Base-by-base conservation (phyloP, 805 yeast genomes). In the Cyberlindnera euphorbiiphila region DNA sequence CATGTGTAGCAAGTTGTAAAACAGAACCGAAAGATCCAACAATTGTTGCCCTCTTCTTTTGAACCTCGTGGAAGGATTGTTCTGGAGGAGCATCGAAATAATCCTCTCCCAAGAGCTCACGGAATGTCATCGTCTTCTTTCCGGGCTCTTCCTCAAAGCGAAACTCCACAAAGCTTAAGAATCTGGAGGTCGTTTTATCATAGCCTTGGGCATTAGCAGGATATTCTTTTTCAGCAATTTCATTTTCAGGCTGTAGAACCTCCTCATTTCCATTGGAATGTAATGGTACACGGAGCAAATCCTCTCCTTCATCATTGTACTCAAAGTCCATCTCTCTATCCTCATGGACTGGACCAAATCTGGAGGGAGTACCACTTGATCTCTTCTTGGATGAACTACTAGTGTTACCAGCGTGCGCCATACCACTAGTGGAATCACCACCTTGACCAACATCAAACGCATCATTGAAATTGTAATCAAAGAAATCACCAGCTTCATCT, bases 1-100 rank as follows among this genome's bases (percentile, higher is more conserved):
- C 46, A 17, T 51, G 43, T 2, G 57, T 53, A 6, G 54, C 36
- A 24, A 54, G 29, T 36, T 56, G 60, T 24, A 56, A 36, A 3
- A 56, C 42, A 14, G 53, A 56, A 37, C 53, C 54, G 34, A 56
- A 54, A 2, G 59, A 50, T 18, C 47, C 50, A n/a, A 44, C 56
- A 24, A 51, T 32, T 10, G 46, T 39, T 4, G 46, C 24, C 34
- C 37, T 49, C 22, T 37, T 34, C 13, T 33, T 31, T 21, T 36
- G 32, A 7, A 28, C 29, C 8, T 44, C 34, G 17, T 5, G 22
- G 5, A 20, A 29, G 13, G 12, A 11, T 10, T 25, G 19, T 4
- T 26, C 22, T 6, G 32, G 37, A 20, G 29, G 19, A 17, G 32
- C 25, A 6, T 36, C 22, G 25, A 41, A 41, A 33, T 28, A 34